A percentile compares a stretch with the other conserved stretches of the same genome.
phyloP scores from a whole-genome alignment of 2,329 filamentous ascomycete species.

The Exophiala sideris region DNA sequence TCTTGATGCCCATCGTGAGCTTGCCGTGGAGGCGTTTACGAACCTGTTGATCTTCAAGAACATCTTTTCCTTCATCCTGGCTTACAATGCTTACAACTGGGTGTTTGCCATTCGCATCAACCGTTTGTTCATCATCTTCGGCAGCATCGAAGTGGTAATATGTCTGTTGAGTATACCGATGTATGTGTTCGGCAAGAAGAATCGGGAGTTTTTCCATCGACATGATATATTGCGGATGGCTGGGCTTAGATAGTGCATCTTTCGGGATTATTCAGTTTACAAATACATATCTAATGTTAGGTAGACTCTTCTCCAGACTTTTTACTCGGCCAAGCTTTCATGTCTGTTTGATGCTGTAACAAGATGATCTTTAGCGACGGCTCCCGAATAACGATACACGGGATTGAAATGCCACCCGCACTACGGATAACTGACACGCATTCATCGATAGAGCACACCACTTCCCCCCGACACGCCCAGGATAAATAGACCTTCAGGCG shows the following conservation, averaged over 20 bases:
- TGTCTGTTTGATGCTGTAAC: too few species aligned
- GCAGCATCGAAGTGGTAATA: conserved; percentile 71
- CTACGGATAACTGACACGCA: too few species aligned
- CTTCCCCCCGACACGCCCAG: too few species aligned
- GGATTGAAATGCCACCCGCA: too few species aligned
- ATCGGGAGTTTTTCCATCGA: conserved; percentile 70
- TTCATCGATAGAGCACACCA: too few species aligned
- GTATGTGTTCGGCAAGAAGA: conserved; percentile 75
- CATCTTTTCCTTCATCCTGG: conserved; percentile 82
- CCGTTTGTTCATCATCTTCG: conserved; percentile 65
- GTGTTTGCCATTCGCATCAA: conserved; percentile 59
- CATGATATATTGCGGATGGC: conserved; percentile 64
- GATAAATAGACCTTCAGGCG: too few species aligned
- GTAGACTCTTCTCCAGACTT: too few species aligned
- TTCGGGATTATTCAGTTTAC: too few species aligned
- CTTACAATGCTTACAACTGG: conserved; percentile 83
- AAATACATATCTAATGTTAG: too few species aligned
- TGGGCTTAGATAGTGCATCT: conserved; percentile 33
- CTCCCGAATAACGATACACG: too few species aligned
- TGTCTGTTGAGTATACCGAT: conserved; percentile 72
- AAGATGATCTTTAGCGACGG: too few species aligned
- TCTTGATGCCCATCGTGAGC: conserved; percentile 87
- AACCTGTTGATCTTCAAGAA: conserved; percentile 93
- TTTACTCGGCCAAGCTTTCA: too few species aligned
- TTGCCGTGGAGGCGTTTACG: conserved; percentile 84